These are phyloP conservation scores for Fusarium musae DNA, from an alignment of 2,329 filamentous ascomycete genomes.

Conservation along the genomic window DNA sequence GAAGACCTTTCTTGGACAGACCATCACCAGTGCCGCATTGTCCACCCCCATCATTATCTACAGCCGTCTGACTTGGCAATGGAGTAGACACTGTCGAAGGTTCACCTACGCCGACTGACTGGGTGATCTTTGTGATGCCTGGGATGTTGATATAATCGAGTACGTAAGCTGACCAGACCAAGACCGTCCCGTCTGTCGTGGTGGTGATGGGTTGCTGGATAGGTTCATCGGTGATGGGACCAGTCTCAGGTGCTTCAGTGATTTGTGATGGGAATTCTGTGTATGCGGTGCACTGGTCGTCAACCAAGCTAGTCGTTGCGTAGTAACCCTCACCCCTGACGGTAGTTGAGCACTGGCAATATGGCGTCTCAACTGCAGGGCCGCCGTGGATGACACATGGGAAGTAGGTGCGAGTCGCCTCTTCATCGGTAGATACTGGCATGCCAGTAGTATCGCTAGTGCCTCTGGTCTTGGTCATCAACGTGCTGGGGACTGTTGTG, in stretches of 20 bases:
- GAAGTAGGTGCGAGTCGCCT: not conserved
- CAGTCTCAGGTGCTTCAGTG: not conserved
- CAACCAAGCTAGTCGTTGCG: not conserved
- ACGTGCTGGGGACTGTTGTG: not conserved
- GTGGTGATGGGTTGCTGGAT: not conserved
- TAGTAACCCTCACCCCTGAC: not conserved
- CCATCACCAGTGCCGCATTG: constrained; percentile 12
- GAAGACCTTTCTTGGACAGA: constrained; percentile 3
- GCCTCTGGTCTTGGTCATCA: not conserved
- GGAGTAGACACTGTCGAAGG: constrained; percentile 6
- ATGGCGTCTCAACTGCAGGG: not conserved
- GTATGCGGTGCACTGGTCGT: not conserved
- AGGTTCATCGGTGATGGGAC: not conserved
- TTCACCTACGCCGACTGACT: not conserved
- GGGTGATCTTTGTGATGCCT: not conserved
- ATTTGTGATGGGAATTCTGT: not conserved
- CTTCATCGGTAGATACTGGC: not conserved
- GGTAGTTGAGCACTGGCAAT: constrained; percentile 3
- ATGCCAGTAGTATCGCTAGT: not conserved
- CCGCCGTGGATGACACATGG: not conserved
- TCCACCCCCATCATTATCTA: constrained; percentile 8
- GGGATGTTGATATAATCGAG: not conserved
- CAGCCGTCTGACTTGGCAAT: not conserved
- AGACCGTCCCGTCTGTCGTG: constrained; percentile 6
- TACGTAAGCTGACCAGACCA: constrained; percentile 1